Conservation (phyloP, 2,329 filamentous ascomycete genomes). For the Fonsecaea multimorphosa region DNA sequence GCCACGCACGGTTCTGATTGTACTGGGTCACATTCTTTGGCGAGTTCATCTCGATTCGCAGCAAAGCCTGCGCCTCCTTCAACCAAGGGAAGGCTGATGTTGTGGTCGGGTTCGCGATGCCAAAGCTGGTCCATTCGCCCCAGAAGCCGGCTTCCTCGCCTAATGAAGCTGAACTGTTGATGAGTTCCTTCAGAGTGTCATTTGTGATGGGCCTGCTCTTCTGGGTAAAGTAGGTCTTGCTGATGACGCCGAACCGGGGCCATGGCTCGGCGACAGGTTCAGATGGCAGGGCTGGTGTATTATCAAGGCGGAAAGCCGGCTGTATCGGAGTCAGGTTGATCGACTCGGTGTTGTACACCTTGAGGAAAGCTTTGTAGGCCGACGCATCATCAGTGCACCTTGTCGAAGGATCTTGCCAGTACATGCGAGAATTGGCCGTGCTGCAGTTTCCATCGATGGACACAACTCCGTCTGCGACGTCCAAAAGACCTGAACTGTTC, state of each 20-base stretch:
- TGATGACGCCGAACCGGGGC: conserved; percentile 4
- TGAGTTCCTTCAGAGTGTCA: conserved; percentile 1
- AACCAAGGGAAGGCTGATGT: background rate
- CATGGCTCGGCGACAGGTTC: background rate
- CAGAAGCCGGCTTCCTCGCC: background rate
- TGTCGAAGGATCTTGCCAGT: background rate
- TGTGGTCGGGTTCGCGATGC: background rate
- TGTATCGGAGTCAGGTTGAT: conserved; percentile 5
- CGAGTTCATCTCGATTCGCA: conserved; percentile 2
- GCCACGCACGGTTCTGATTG: conserved; percentile 3
- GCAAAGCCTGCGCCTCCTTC: background rate
- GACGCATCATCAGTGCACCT: background rate
- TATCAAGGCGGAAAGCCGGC: background rate
- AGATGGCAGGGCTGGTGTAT: background rate
- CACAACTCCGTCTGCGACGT: background rate
- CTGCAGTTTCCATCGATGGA: conserved; percentile 6
- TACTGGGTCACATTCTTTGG: background rate
- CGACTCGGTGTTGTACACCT: conserved; percentile 4
- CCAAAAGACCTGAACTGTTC: conserved; percentile 1
- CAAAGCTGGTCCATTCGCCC: conserved; percentile 7
- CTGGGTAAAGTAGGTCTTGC: conserved; percentile 4
- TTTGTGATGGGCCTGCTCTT: background rate
- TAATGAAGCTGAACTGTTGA: background rate
- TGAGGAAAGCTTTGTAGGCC: background rate
- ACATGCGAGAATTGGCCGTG: conserved; percentile 2